phyloP scores from a whole-genome alignment of 345 rosid genomes.

The Citrus australasica region DNA sequence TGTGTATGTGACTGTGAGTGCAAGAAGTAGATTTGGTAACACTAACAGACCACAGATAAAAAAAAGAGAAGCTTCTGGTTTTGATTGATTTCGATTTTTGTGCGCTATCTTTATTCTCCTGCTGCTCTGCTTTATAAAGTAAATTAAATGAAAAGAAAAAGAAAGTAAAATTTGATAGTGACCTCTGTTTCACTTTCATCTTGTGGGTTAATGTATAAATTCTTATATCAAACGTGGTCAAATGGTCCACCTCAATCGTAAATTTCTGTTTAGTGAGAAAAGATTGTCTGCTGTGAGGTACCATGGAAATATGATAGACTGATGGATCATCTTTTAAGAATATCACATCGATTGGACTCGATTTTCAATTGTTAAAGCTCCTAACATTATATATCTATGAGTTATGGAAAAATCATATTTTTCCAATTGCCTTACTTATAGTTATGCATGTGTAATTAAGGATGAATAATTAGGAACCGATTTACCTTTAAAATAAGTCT shows the following conservation, averaged over 20 bases:
- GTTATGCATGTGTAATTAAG: too few species aligned
- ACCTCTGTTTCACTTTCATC: neutral
- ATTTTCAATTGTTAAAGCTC: too few species aligned
- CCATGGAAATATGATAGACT: neutral
- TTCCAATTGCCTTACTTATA: too few species aligned
- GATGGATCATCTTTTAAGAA: too few species aligned
- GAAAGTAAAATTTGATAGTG: neutral
- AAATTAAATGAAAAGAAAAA: too few species aligned
- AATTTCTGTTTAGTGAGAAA: neutral
- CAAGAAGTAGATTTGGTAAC: neutral
- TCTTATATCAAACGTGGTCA: neutral
- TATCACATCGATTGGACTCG: too few species aligned
- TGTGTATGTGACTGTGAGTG: neutral
- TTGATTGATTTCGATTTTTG: neutral
- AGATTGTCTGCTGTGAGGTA: neutral
- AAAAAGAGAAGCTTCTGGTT: constrained; percentile 21
- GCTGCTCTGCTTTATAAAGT: neutral
- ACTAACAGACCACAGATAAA: neutral
- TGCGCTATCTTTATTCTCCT: neutral
- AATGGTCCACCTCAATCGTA: neutral
- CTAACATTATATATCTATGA: too few species aligned
- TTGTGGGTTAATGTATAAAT: neutral
- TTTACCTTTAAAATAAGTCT: too few species aligned
- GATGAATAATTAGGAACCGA: too few species aligned
- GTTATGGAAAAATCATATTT: too few species aligned